phyloP scores from a whole-genome alignment of 2,329 filamentous ascomycete species.

The Trichoderma guizhouense region DNA sequence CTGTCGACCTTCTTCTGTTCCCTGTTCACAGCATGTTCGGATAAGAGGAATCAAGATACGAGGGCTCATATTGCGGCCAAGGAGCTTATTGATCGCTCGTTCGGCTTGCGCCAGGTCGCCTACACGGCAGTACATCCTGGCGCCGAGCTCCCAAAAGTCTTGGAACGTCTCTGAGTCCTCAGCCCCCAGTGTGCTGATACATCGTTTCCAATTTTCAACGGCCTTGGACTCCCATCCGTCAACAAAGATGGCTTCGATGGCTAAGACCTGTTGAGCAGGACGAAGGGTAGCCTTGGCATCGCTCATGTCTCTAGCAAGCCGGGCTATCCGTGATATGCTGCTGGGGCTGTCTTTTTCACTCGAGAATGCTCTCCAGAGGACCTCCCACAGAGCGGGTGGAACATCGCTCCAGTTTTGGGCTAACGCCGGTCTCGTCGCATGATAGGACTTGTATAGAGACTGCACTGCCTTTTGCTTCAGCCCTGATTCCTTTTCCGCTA shows the following conservation, averaged over 20 bases:
- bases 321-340: constrained; percentile 58
- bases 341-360: constrained; percentile 50
- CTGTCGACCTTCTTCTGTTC: constrained; percentile 43
- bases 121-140: constrained; percentile 58
- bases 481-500: constrained; percentile 28
- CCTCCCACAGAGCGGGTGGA: constrained; percentile 58
- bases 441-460: constrained; percentile 50
- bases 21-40: constrained; percentile 56
- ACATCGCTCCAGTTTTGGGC: constrained; percentile 50
- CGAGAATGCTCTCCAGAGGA: constrained; percentile 63
- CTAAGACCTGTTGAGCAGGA: constrained; percentile 59
- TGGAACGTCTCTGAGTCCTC: constrained; percentile 43
- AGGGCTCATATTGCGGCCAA: constrained; percentile 48
- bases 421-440: constrained; percentile 43
- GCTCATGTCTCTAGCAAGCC: constrained; percentile 64
- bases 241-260: constrained; percentile 66
- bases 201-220: constrained; percentile 60
- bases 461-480: constrained; percentile 36
- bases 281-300: constrained; percentile 54
- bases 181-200: constrained; percentile 50
- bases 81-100: constrained; percentile 51
- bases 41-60: constrained; percentile 68
- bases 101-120: constrained; percentile 60
- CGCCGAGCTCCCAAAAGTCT: constrained; percentile 62
- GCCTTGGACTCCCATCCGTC: constrained; percentile 59